Base-by-base conservation (phyloP, 306 rosid species). In the Luffa aegyptiaca region DNA sequence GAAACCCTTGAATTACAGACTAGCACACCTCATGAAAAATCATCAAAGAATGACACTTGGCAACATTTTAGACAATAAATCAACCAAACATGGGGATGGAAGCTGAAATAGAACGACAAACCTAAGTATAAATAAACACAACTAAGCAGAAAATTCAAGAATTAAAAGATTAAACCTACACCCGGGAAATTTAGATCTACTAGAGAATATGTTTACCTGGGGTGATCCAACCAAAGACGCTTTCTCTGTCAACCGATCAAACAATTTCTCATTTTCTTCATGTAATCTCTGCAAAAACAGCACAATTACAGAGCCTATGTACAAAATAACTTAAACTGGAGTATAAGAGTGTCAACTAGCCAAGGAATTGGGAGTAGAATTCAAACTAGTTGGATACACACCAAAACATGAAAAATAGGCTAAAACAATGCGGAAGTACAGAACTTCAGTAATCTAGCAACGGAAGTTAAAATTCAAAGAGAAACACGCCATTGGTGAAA, bases 221-320 rank as follows among this genome's bases (percentile, higher is more conserved):
- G 31, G 31, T 7, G 93, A 82, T 51, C 79, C 92, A 72, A 72
- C 89, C 73, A 78, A 52, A 73, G 98, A 88, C 71, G 93, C 80
- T 86, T 93, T 93, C 81, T 88, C 93, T 72, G 98, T 93, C 84
- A 93, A 85, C 80, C 97, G 85, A 80, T 88, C 98, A 84, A 93
- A 93, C 81, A 90, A 83, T 85, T 93, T 93, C 87, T 93, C 98
- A 84, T 93, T 93, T 86, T 93, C 98, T 85, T 93, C 98, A 84
- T 93, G 98, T 90, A 92, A 88, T 85, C 97, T 89, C 98, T 93
- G 89, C 76, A 79, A 83, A 73, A 81, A 73, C 80, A 83, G 76
- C 74, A 88, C 58, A 80, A 72, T 81, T 31, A 8, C 2, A 12
- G 46, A 11, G 4, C 71, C 31, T 33, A 3, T 64, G 35, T 12